Percentiles rank a stretch among this genome's conserved stretches.
Conservation (phyloP, 2,329 filamentous ascomycete species). For the Talaromyces atroroseus region DNA sequence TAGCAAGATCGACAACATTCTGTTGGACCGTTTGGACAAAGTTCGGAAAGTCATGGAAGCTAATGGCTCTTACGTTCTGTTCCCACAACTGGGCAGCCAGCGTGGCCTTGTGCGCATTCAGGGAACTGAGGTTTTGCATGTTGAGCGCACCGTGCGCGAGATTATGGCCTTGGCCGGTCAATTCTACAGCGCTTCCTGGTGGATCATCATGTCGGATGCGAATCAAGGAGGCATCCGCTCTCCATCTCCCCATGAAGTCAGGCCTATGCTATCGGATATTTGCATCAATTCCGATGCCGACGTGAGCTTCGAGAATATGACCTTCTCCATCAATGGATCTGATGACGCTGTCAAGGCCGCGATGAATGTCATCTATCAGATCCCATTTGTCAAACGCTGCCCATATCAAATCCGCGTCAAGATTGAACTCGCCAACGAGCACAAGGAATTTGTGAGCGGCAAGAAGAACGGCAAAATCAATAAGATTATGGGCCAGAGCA, state of each 20-base stretch:
- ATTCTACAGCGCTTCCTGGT: conserved; percentile 97
- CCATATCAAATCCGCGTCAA: conserved; percentile 95
- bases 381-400: conserved; percentile 78
- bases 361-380: conserved; percentile 87
- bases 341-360: conserved; percentile 95
- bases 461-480: conserved; percentile 99
- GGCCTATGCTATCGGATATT: conserved; percentile 89
- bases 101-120: conserved; percentile 83
- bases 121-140: conserved; percentile 85
- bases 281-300: conserved; percentile 95
- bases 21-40: conserved; percentile 88
- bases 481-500: conserved; percentile 99
- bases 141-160: conserved; percentile 90
- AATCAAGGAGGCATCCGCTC: conserved; percentile 53
- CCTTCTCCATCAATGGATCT: conserved; percentile 89
- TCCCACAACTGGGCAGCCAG: conserved; percentile 81
- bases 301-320: conserved; percentile 87
- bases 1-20: conserved; percentile 89
- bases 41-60: conserved; percentile 96
- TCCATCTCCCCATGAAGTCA: conserved; percentile 64
- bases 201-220: conserved; percentile 73
- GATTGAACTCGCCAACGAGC: conserved; percentile 97
- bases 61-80: conserved; percentile 90
- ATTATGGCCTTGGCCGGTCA: conserved; percentile 94
- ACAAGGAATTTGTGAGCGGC: conserved; percentile 98